Conservation (phyloP, 2,329 filamentous ascomycete species). For the Xylariaceae sp. region DNA sequence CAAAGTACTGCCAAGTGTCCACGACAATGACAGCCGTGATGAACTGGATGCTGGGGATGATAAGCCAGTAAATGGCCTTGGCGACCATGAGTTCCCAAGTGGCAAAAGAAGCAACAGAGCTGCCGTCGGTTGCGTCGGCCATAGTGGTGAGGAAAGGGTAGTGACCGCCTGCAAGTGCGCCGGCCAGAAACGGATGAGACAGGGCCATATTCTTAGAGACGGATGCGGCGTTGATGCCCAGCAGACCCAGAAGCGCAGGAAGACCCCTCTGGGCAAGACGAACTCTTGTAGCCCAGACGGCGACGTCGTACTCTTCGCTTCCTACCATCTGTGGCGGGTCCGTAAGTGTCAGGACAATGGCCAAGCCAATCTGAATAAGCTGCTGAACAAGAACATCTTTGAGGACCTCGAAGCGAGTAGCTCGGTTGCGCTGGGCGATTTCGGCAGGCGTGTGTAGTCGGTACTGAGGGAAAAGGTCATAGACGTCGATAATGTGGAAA, state of each 20-base stretch:
- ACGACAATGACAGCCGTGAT: constrained; percentile 70
- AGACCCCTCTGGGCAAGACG: constrained; percentile 76
- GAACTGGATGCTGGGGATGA: constrained; percentile 77
- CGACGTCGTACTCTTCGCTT: constrained; percentile 80
- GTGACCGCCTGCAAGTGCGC: constrained; percentile 72
- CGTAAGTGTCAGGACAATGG: constrained; percentile 63
- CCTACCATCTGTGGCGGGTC: constrained; percentile 74
- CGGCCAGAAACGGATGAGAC: constrained; percentile 71
- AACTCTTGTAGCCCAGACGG: constrained; percentile 83
- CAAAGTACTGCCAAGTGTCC: constrained; percentile 98
- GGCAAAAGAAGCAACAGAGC: constrained; percentile 69
- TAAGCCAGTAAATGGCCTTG: constrained; percentile 73
- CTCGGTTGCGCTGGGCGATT: constrained; percentile 82
- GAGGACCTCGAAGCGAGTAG: constrained; percentile 78
- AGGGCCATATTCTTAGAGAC: constrained; percentile 73
- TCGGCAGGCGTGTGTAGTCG: constrained; percentile 93
- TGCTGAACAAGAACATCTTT: constrained; percentile 92
- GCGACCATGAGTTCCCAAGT: constrained; percentile 76
- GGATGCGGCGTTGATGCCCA: constrained; percentile 74
- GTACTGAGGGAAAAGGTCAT: constrained; percentile 86
- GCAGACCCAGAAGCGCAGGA: constrained; percentile 64
- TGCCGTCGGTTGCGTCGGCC: constrained; percentile 50
- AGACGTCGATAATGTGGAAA: constrained; percentile 84
- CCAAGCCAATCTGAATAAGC: constrained; percentile 76
- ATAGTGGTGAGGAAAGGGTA: constrained; percentile 70